A percentile compares a stretch with the other conserved stretches of the same genome.
phyloP scores from a whole-genome alignment of 192 early-diverging fungal species.

The Globomyces pollinis-pini region DNA sequence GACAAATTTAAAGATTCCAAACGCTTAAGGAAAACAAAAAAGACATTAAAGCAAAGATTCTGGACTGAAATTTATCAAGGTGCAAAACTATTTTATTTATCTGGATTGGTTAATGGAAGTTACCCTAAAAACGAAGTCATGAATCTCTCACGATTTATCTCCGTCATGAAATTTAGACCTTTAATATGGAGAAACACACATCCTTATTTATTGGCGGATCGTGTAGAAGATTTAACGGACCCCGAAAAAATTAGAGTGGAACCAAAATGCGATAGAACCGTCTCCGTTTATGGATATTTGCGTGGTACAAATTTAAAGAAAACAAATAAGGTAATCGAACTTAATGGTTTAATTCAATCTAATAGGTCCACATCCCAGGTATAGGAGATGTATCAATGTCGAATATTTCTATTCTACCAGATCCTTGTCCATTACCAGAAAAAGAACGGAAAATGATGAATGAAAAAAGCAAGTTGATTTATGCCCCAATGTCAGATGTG shows the following conservation, averaged over 20 bases:
- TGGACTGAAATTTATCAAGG: constrained; percentile 99
- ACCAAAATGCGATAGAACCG: constrained; percentile 84
- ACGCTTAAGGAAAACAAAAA: constrained; percentile 78
- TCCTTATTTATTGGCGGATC: constrained; percentile 95
- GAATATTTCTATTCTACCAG: constrained; percentile 69
- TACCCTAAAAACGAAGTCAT: constrained; percentile 91
- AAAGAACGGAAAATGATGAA: constrained; percentile 81
- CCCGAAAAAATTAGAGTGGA: constrained; percentile 71
- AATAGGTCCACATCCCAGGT: constrained; percentile 95
- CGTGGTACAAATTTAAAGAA: constrained; percentile 91
- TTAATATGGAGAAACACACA: constrained; percentile 95
- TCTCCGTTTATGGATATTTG: constrained; percentile 92
- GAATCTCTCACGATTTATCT: constrained; percentile 94
- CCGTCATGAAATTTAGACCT: constrained; percentile 97
- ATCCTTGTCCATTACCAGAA: constrained; percentile 96
- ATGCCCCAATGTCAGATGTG: constrained; percentile 97
- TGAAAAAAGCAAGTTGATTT: constrained; percentile 93
- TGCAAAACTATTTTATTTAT: constrained; percentile 97
- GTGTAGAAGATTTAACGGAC: constrained; percentile 93
- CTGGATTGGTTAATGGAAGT: constrained; percentile 87
- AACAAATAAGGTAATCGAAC: constrained; percentile 62
- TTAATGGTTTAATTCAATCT: constrained; percentile 22
- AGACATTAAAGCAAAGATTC: constrained; percentile 94
- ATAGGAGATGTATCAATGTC: constrained; percentile 78
- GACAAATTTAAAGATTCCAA: constrained; percentile 96